Conservation (phyloP, 352 stramenopile genomes). For the Pythium utonaiense region DNA sequence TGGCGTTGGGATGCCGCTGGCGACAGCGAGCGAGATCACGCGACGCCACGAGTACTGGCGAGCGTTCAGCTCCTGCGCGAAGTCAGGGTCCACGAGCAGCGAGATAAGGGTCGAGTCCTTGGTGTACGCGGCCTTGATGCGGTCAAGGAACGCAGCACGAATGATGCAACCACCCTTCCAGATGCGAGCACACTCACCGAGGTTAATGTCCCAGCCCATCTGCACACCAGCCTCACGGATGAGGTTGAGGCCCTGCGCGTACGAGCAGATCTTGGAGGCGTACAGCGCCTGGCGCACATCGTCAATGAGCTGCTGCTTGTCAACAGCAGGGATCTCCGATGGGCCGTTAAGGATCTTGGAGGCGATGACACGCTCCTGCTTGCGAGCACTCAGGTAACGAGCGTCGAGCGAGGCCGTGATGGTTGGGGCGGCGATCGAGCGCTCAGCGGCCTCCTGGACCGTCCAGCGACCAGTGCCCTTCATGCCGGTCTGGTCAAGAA, state of each 20-base stretch:
- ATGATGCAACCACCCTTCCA: constrained; percentile 99
- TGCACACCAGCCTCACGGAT: constrained; percentile 93
- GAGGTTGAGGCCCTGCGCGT: constrained; percentile 95
- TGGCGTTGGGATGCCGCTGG: constrained; percentile 91
- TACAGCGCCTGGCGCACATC: constrained; percentile 97
- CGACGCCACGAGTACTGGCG: constrained; percentile 95
- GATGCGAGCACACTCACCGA: constrained; percentile 96
- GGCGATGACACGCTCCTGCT: constrained; percentile 94
- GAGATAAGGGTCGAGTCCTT: constrained; percentile 92
- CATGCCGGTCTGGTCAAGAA: constrained; percentile 99
- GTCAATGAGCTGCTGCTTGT: constrained; percentile 95
- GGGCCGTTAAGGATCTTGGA: constrained; percentile 93
- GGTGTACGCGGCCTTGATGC: constrained; percentile 95
- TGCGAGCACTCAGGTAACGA: constrained; percentile 95
- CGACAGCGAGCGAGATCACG: constrained; percentile 95
- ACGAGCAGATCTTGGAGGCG: constrained; percentile 98
- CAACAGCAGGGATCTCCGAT: constrained; percentile 87
- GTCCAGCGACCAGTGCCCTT: constrained; percentile 98
- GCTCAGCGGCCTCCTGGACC: constrained; percentile 94
- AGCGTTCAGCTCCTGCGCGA: constrained; percentile 94
- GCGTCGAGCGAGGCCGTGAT: constrained; percentile 97
- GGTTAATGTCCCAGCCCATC: constrained; percentile 96
- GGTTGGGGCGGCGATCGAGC: constrained; percentile 94
- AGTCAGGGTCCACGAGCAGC: constrained; percentile 97
- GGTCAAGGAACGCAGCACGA: constrained; percentile 95